phyloP scores from a whole-genome alignment of 345 rosid species.

The Raphanus sativus region DNA sequence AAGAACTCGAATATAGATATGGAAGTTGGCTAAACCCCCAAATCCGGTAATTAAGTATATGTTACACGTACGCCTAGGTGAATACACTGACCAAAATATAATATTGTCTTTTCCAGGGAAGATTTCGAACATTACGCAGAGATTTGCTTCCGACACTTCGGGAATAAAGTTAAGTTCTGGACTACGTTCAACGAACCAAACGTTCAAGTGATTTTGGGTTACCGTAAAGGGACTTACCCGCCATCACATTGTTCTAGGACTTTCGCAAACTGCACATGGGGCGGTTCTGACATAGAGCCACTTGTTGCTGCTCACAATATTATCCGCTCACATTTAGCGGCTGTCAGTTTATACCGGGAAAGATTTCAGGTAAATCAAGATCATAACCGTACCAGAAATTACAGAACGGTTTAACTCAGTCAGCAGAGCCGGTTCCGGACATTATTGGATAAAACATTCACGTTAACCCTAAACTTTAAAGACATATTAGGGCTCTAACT shows the following conservation, averaged over 20 bases:
- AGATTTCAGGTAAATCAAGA: constrained; percentile 49
- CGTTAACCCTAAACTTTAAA: neutral
- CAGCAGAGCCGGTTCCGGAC: neutral
- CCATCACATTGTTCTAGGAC: constrained; percentile 59
- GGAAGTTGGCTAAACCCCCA: constrained; percentile 65
- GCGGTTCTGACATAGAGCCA: constrained; percentile 56
- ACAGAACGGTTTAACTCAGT: neutral
- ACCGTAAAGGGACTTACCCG: constrained; percentile 53
- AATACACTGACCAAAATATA: neutral
- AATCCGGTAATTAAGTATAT: constrained; percentile 43
- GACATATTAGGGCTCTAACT: no score
- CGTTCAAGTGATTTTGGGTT: constrained; percentile 47
- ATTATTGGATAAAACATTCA: neutral
- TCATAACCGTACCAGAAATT: neutral
- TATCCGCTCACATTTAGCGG: constrained; percentile 63
- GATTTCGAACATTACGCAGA: constrained; percentile 61
- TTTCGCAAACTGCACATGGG: constrained; percentile 55
- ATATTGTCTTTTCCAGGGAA: constrained; percentile 44
- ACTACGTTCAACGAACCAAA: constrained; percentile 70
- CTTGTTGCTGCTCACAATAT: constrained; percentile 63
- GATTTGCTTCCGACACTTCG: constrained; percentile 57
- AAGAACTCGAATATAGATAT: constrained; percentile 71
- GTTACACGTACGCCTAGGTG: neutral
- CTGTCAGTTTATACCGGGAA: constrained; percentile 47
- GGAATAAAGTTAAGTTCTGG: constrained; percentile 61